A percentile compares a stretch with the other conserved stretches of the same genome.
phyloP scores from a whole-genome alignment of 805 yeast species.

The Saccharomycopsis lassenensis region DNA sequence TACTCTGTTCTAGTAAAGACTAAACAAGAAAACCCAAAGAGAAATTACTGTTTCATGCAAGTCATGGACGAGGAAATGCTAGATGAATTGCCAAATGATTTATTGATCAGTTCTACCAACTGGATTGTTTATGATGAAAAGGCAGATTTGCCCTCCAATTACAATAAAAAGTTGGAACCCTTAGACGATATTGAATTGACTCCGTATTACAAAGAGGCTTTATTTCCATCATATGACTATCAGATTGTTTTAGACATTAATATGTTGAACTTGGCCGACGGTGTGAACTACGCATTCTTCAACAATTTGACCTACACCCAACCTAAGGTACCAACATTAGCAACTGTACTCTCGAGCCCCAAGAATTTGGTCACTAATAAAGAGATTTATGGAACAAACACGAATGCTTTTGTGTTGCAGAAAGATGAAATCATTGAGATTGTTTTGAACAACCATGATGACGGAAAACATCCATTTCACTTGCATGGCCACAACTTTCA shows the following conservation, averaged over 20 bases:
- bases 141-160: constrained; percentile 20
- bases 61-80: constrained; percentile 56
- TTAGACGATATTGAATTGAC: constrained; percentile 36
- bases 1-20: constrained; percentile 58
- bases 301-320: constrained; percentile 51
- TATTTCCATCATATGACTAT: constrained; percentile 51
- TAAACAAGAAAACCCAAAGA: constrained; percentile 28
- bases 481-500: constrained; percentile 68
- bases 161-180: constrained; percentile 21
- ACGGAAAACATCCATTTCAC: constrained; percentile 73
- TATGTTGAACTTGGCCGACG: constrained; percentile 64
- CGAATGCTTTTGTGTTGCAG: constrained; percentile 51
- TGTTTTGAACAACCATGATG: constrained; percentile 69
- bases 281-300: constrained; percentile 68
- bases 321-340: constrained; percentile 64
- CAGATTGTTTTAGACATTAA: constrained; percentile 46
- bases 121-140: constrained; percentile 39
- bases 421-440: constrained; percentile 59
- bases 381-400: constrained; percentile 63
- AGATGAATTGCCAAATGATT: constrained; percentile 52
- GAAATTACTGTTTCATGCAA: constrained; percentile 52
- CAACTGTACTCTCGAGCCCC: constrained; percentile 55
- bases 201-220: constrained; percentile 30
- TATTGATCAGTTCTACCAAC: constrained; percentile 44
- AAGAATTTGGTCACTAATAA: constrained; percentile 39